Evolutionary conservation across 176 grass and related monocot species (phyloP), one percentile per base, ranked within the genome.

Genomic region (Tuctoria greenei): DNA sequence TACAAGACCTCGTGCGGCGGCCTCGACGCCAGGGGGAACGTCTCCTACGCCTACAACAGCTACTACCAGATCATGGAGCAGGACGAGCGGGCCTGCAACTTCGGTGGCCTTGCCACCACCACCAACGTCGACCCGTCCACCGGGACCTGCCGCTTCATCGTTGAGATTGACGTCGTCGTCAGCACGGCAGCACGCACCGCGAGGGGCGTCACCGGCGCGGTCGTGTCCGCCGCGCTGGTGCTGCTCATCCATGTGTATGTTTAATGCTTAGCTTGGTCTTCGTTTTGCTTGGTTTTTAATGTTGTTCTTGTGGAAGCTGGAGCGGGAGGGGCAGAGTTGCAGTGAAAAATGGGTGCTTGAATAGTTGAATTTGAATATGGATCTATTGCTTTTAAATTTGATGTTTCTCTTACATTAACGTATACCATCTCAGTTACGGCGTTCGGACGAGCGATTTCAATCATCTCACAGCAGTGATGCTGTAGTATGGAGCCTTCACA

Each of bases 61-160:
- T 96, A 87, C 68, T 96, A 89, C 86, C 92, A 96, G 83, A 82
- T 1, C 42, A 89, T 85, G 15, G 92, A 96, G 69, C 92, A 96
- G 77, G 92, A 96, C 73, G 49, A 85, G 5, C 71, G 69, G 2
- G 92, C 92, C 37, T 96, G 92, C 56, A 54, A 87, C 78, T 96
- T 96, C 72, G 34, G 10, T 5, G 81, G 79, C 9, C 58, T 96
- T 43, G 92, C 89, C 23, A 57, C 92, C 25, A 52, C 52, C 26
- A 96, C 92, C 37, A 83, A 40, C 40, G 89, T 78, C 35, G 71
- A 96, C 50, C 92, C 92, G 1, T 74, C 92, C 20, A 36, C 31
- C 1, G 71, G 77, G 0, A 80, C 65, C 0, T 96, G 92, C 80
- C 79, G 52, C 11, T 96, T 96, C 65, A 84, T 72, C 67, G 6